These are phyloP conservation scores for Leccinum longicurvipes DNA, from an alignment of 768 basidiomycete species.

Conservation along the genomic window DNA sequence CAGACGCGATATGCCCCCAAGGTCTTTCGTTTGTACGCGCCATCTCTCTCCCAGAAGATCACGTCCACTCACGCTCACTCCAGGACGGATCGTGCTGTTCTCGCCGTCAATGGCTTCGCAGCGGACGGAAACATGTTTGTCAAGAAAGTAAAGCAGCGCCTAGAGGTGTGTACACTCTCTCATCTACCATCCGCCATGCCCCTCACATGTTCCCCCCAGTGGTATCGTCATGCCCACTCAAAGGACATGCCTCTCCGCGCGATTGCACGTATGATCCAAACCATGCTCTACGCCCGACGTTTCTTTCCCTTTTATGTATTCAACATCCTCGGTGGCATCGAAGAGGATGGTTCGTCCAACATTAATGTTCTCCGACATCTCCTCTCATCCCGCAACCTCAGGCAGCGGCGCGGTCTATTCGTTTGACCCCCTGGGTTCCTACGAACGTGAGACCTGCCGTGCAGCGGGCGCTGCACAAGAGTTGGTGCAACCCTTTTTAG, in stretches of 20 bases:
- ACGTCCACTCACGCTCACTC: background rate
- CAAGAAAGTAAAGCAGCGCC: slow-evolving; percentile 90
- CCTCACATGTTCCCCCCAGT: slow-evolving; percentile 44
- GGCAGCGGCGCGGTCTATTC: slow-evolving; percentile 97
- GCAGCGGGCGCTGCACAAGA: slow-evolving; percentile 95
- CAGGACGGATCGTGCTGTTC: slow-evolving; percentile 88
- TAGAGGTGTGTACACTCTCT: slow-evolving; percentile 66
- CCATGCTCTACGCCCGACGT: slow-evolving; percentile 92
- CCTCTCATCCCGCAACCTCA: slow-evolving; percentile 30
- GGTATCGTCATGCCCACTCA: slow-evolving; percentile 96
- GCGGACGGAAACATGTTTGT: slow-evolving; percentile 98
- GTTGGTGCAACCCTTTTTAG: slow-evolving; percentile 95
- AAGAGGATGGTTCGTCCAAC: slow-evolving; percentile 80
- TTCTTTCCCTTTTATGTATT: slow-evolving; percentile 99
- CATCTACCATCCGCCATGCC: background rate
- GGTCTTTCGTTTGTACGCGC: slow-evolving; percentile 83
- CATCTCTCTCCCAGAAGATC: background rate
- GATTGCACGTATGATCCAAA: slow-evolving; percentile 97
- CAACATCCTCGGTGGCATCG: slow-evolving; percentile 94
- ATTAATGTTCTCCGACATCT: background rate
- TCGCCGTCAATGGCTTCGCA: slow-evolving; percentile 96
- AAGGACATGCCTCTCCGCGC: slow-evolving; percentile 97
- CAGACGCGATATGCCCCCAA: slow-evolving; percentile 97
- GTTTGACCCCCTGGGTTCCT: slow-evolving; percentile 98
- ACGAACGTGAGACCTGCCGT: slow-evolving; percentile 95